phyloP scores from a whole-genome alignment of 805 yeast species.

The Huiozyma naganishii region DNA sequence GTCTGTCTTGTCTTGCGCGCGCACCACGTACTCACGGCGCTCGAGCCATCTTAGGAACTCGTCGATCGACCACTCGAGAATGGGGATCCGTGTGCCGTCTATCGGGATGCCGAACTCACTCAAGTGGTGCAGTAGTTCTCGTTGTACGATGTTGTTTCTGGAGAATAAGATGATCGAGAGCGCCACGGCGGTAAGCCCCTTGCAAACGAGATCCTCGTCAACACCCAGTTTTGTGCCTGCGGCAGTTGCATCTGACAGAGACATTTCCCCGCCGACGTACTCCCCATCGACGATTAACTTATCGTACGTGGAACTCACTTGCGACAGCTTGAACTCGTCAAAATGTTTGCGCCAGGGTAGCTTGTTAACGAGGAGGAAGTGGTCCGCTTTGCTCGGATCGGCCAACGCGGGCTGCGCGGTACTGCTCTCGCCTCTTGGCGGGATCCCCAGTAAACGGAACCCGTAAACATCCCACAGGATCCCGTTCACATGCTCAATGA shows the following conservation, averaged over 20 bases:
- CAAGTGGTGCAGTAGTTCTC: slow-evolving; percentile 14
- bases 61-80: slow-evolving; percentile 13
- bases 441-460: slow-evolving; percentile 15
- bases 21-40: slow-evolving; percentile 16
- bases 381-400: slow-evolving; percentile 10
- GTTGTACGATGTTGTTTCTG: slow-evolving; percentile 19
- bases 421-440: slow-evolving; percentile 6
- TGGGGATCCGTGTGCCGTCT: slow-evolving; percentile 19
- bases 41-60: slow-evolving; percentile 17
- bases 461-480: slow-evolving; percentile 22
- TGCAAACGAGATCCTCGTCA: slow-evolving; percentile 14
- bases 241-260: slow-evolving; percentile 5
- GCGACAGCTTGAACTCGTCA: slow-evolving; percentile 11
- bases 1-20: slow-evolving; percentile 18
- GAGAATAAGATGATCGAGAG: slow-evolving; percentile 18
- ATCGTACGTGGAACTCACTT: slow-evolving; percentile 8
- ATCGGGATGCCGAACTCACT: slow-evolving; percentile 20
- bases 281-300: slow-evolving; percentile 11
- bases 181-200: slow-evolving; percentile 16
- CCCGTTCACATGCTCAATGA: slow-evolving; percentile 11
- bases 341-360: slow-evolving; percentile 6
- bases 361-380: slow-evolving; percentile 17
- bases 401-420: background rate
- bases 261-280: slow-evolving; percentile 14
- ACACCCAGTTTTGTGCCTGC: slow-evolving; percentile 10